A percentile compares a stretch with the other conserved stretches of the same genome.
phyloP scores from a whole-genome alignment of 345 rosid species.

The Aurinia saxatilis region DNA sequence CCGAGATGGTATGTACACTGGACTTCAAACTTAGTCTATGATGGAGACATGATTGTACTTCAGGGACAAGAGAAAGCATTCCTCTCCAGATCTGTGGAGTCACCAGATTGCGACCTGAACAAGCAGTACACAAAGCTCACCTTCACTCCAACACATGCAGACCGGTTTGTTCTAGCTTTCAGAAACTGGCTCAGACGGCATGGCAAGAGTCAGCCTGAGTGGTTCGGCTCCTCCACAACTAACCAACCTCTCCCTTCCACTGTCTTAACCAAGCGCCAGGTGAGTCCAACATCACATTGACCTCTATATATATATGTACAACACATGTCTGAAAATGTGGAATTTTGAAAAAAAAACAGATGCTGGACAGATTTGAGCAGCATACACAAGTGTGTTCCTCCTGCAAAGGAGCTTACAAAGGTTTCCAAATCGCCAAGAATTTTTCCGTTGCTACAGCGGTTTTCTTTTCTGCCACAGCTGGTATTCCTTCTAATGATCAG shows the following conservation, averaged over 20 bases:
- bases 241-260: slow-evolving; percentile 67
- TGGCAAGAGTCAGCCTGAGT: slow-evolving; percentile 76
- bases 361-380: slow-evolving; percentile 93
- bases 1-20: slow-evolving; percentile 65
- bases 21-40: slow-evolving; percentile 91
- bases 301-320: neutral
- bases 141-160: slow-evolving; percentile 91
- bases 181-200: slow-evolving; percentile 84
- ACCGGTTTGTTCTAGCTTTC: slow-evolving; percentile 81
- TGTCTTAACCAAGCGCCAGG: slow-evolving; percentile 70
- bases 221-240: slow-evolving; percentile 39
- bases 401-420: slow-evolving; percentile 55
- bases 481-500: slow-evolving; percentile 63
- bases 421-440: slow-evolving; percentile 60
- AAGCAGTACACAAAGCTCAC: slow-evolving; percentile 67
- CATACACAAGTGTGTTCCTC: slow-evolving; percentile 81
- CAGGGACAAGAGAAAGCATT: slow-evolving; percentile 93
- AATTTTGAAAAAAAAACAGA: slow-evolving; percentile 34
- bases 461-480: slow-evolving; percentile 45
- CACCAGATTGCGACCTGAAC: slow-evolving; percentile 29
- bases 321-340: neutral
- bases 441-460: slow-evolving; percentile 51
- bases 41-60: slow-evolving; percentile 96
- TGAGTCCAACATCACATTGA: slow-evolving; percentile 16
- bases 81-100: slow-evolving; percentile 57